These are phyloP conservation scores for Darksidea phi DNA, from an alignment of 495 filamentous ascomycete species.

Conservation along the genomic window DNA sequence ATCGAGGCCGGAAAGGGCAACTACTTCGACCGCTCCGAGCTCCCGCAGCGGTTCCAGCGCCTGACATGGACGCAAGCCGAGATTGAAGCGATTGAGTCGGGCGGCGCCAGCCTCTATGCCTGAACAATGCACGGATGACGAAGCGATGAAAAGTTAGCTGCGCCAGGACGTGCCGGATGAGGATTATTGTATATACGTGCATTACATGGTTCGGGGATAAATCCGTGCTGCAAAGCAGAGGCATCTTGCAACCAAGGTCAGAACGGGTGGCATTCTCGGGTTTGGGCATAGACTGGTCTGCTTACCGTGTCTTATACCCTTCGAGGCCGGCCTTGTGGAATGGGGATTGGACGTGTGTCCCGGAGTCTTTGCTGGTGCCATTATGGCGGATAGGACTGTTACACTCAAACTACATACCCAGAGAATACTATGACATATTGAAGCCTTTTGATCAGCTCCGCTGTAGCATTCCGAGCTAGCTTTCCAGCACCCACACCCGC, in stretches of 20 bases:
- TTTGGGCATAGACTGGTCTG: neutral
- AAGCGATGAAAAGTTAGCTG: neutral
- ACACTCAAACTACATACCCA: neutral
- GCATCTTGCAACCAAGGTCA: neutral
- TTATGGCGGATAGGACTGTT: too few relatives aligned
- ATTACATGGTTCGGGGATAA: neutral
- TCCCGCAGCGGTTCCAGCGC: slow-evolving; percentile 79
- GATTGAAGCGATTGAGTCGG: slow-evolving; percentile 93
- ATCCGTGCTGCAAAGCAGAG: neutral
- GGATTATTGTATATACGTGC: neutral
- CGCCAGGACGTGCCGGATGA: neutral
- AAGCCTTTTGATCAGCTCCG: too few relatives aligned
- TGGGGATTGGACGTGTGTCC: neutral
- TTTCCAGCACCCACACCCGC: too few relatives aligned
- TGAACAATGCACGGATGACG: slow-evolving; percentile 37
- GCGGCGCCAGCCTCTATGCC: slow-evolving; percentile 70
- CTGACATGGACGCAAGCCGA: slow-evolving; percentile 69
- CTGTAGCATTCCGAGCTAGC: too few relatives aligned
- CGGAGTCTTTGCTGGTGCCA: too few relatives aligned
- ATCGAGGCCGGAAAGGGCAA: slow-evolving; percentile 69
- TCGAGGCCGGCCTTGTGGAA: slow-evolving; percentile 10
- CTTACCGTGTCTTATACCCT: slow-evolving; percentile 18
- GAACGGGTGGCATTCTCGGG: neutral
- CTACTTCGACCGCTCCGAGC: slow-evolving; percentile 84
- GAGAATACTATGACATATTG: too few relatives aligned